Evolutionary conservation across 2,329 filamentous ascomycete genomes (phyloP), one percentile per base, ranked within the genome.

Genomic region (Neopestalotiopsis sp.): DNA sequence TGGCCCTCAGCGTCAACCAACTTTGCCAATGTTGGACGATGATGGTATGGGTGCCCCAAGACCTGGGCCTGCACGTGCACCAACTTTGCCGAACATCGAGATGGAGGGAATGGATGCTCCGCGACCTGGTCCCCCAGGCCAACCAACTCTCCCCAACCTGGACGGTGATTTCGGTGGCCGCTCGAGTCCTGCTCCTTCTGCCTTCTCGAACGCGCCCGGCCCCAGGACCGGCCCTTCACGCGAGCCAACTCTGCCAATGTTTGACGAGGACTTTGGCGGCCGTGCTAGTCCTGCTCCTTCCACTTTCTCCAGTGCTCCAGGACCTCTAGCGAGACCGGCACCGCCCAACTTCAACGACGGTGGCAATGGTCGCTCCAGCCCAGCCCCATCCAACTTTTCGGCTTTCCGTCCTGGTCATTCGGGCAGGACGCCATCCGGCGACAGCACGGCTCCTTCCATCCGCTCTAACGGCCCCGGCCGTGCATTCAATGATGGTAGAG

Each of bases 161-260:
- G 60, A 63, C 34, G 60, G 34, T 4, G 60, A 38, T 20, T 34
- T 63, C 28, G 76, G 79, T 24, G 77, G 75, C 34, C 78, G 78
- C 12, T 74, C 75, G 20, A 79, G 77, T 67, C 78, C 80, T 3
- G 77, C 78, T 3, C 77, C 80, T 6, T 79, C 75, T 17, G 69
- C 68, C 63, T 75, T 74, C 63, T 72, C 75, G 45, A 74, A 69
- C 59, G 52, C 59, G 2, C 74, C 65, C 57, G 72, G 69, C 9
- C 67, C 67, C 10, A 17, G 45, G 20, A 20, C 45, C 45, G 45
- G 45, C 7, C 72, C 75, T 28, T 71, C 72, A 68, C 72, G 70
- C n/a, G 72, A 73, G 28, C 64, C 73, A 13, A 67, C 61, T 59
- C 67, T 69, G 30, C 32, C 57, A 1, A 13, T 13, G 57, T 63